A percentile compares a stretch with the other conserved stretches of the same genome.
These are phyloP conservation scores for Dactylellina cionopaga DNA, from an alignment of 2,329 filamentous ascomycete genomes.

Conservation along the genomic window DNA sequence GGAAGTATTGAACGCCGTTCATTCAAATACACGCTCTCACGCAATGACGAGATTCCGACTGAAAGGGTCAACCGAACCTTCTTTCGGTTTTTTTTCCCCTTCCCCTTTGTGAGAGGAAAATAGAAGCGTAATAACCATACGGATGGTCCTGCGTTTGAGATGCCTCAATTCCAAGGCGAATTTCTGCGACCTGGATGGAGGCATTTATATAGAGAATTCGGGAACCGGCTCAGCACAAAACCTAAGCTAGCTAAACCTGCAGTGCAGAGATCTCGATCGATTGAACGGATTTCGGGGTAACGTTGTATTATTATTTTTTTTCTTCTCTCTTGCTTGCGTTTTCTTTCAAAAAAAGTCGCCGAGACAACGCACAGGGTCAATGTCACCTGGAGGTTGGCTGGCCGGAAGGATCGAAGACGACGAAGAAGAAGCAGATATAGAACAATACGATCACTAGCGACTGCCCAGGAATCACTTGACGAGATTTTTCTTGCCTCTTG, in stretches of 20 bases:
- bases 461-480: conserved; percentile 41
- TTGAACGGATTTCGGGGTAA: too few species aligned
- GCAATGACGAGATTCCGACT: conserved; percentile 32
- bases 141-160: conserved; percentile 7
- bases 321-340: neutral
- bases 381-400: conserved; percentile 15
- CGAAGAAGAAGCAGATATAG: neutral
- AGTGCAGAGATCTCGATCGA: conserved; percentile 22
- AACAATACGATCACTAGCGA: conserved; percentile 16
- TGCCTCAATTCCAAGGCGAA: conserved; percentile 1
- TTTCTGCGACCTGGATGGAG: neutral
- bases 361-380: conserved; percentile 48
- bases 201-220: neutral
- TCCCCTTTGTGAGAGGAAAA: conserved; percentile 5
- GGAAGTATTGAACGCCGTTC: conserved; percentile 48
- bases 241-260: too few species aligned
- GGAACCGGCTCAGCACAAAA: conserved; percentile 15
- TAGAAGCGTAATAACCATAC: neutral
- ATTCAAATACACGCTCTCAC: conserved; percentile 3
- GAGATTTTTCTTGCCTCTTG: conserved; percentile 44
- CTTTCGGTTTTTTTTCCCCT: too few species aligned
- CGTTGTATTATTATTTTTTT: neutral
- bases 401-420: neutral
- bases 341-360: conserved; percentile 37
- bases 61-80: conserved; percentile 3